Base-by-base conservation (phyloP, 129 eudicot species). In the Artemisia annua region DNA sequence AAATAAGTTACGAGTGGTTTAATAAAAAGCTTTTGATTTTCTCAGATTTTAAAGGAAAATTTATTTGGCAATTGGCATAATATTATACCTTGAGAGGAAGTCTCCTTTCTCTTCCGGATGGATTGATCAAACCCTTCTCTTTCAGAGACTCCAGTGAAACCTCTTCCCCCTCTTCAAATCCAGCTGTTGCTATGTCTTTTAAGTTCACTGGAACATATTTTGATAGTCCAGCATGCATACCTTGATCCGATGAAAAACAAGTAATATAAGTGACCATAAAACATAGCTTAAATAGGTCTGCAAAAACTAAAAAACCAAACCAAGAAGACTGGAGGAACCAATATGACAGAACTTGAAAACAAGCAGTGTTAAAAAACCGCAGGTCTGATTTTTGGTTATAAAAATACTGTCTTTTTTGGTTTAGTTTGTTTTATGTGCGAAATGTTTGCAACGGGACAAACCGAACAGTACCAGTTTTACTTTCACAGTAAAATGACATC, bases 91-190 rank as follows among this genome's bases (percentile, higher is more conserved):
- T 94, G 0, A 94, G 68, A 69, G 96, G 97, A 69, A 94, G 89
- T 70, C 79, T 94, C 75, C 98, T 90, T 75, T 94, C 98, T 79
- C 98, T 90, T 73, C 98, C 98, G 3, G 98, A 94, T 53, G 98
- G 97, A 63, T 94, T 94, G 58, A 94, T 94, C 69, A 94, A 66
- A 6, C 98, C 93, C 74, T 81, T 94, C 48, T 60, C 73, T 87
- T 85, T 90, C 74, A 94, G 56, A 0, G 98, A 83, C 85, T 94
- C 97, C 62, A 94, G 72, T 32, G 98, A 87, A 19, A 94, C 97
- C 85, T 94, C 98, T 83, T 94, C 98, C 14, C 98, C 98, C 44
- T 90, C 98, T 69, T 84, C 16, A 28, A 94, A 94, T 64, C 93
- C 97, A 9, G 96, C 98, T 20, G 72, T 73, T 83, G 78, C 98